phyloP scores from a whole-genome alignment of 2,329 filamentous ascomycete species.

The Colletotrichum coccodes region DNA sequence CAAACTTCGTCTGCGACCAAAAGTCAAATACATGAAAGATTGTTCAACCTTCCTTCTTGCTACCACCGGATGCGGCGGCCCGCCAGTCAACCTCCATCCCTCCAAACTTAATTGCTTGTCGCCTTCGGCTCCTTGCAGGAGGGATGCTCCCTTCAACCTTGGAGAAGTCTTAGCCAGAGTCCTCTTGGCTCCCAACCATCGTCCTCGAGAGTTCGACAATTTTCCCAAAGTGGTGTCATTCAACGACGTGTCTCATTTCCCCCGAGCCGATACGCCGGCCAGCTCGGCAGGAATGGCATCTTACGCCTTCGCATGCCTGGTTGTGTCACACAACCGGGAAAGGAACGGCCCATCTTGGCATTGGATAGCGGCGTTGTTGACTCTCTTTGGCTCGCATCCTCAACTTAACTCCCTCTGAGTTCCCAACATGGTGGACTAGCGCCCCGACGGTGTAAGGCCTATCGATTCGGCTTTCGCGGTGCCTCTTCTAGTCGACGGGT shows the following conservation, averaged over 20 bases:
- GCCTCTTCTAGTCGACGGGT: constrained; percentile 20
- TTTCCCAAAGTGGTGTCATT: constrained; percentile 16
- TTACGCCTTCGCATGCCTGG: constrained; percentile 6
- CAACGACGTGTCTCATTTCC: constrained; percentile 16
- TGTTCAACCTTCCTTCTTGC: background rate
- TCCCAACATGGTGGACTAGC: constrained; percentile 8
- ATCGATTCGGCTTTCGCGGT: constrained; percentile 24
- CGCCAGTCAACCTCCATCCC: background rate
- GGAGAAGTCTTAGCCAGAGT: constrained; percentile 8
- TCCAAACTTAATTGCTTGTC: background rate
- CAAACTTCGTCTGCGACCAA: constrained; percentile 10
- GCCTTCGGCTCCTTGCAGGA: constrained; percentile 1
- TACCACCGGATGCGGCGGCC: constrained; percentile 18
- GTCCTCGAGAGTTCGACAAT: background rate
- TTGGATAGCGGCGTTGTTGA: constrained; percentile 1
- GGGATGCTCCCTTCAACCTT: constrained; percentile 18
- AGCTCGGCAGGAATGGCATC: background rate
- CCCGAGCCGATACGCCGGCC: constrained; percentile 6
- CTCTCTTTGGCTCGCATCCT: background rate
- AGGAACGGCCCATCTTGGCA: constrained; percentile 12
- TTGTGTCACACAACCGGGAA: constrained; percentile 16
- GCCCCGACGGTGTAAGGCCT: constrained; percentile 5
- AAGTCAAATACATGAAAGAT: constrained; percentile 7
- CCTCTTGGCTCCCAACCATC: background rate
- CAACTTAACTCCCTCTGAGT: background rate